phyloP scores from a whole-genome alignment of 352 stramenopile genomes.

The Phytopythium kandeliae region DNA sequence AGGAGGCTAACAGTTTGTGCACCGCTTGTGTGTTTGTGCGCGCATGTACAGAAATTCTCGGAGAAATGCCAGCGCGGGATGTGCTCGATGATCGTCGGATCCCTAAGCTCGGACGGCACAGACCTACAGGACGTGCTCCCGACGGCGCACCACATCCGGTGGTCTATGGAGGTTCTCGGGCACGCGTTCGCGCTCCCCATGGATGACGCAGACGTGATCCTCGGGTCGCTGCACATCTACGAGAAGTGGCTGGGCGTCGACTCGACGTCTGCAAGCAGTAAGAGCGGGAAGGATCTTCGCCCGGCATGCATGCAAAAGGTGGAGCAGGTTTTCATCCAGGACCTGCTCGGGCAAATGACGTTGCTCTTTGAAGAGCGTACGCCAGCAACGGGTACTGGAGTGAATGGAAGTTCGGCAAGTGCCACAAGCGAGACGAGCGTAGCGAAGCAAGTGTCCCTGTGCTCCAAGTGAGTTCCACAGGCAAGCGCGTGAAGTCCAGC shows the following conservation, averaged over 20 bases:
- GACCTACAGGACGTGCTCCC: conserved; percentile 50
- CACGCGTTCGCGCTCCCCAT: conserved; percentile 83
- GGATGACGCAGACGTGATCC: conserved; percentile 80
- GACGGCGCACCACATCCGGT: conserved; percentile 73
- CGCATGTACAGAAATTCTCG: conserved; percentile 66
- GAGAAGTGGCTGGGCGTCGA: conserved; percentile 77
- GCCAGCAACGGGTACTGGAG: conserved; percentile 6
- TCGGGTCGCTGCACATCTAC: conserved; percentile 73
- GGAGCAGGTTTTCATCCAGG: conserved; percentile 83
- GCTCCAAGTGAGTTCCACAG: conserved; percentile 39
- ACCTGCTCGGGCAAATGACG: conserved; percentile 85
- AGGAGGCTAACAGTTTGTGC: background rate
- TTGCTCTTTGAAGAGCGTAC: conserved; percentile 79
- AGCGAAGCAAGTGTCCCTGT: conserved; percentile 68
- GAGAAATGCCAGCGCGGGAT: conserved; percentile 83
- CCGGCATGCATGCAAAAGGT: conserved; percentile 76
- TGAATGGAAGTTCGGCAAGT: conserved; percentile 13
- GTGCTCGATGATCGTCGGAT: conserved; percentile 76
- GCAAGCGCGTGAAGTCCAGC: too few relatives aligned
- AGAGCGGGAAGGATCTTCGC: conserved; percentile 38
- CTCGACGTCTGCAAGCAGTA: conserved; percentile 10
- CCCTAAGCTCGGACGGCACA: conserved; percentile 46
- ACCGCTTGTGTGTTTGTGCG: background rate
- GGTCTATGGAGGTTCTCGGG: conserved; percentile 82
- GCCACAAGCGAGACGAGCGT: conserved; percentile 24